Base-by-base conservation (phyloP, 192 early-diverging fungal species). In the Gamsiella multidivaricata region DNA sequence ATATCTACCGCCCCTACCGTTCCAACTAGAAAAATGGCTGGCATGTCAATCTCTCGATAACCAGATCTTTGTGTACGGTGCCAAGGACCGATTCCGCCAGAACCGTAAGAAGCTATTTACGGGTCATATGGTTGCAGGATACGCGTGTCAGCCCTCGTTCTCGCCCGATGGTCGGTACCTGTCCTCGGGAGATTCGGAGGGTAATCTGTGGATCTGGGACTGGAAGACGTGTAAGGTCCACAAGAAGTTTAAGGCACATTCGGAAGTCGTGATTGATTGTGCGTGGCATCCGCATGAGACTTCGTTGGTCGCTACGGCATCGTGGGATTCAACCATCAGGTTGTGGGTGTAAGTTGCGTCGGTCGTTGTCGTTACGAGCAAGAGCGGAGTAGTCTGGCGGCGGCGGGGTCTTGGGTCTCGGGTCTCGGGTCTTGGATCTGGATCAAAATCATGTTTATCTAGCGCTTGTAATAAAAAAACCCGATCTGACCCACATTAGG, bases 231-330 rank as follows among this genome's bases (percentile, higher is more conserved):
- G 90, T 65, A 91, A 92, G 54, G 85, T 97, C 0, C 78, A 93
- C 60, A 92, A 90, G 18, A 95, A 94, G 78, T 93, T 94, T 79
- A 94, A 96, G 71, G 95, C 94, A 1, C 98, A 99, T 76, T 90
- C 94, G 61, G 87, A 90, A 61, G 97, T 98, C 6, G 88, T 97
- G 18, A 97, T 96, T 60, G 88, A 89, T 45, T 90, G 88, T 23
- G 93, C 91, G n/a, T 99, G 98, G 98, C 93, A 98, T 80, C 98
- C 98, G 31, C 93, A 95, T 69, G 97, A 98, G 67, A 87, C 92
- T 0, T 93, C 91, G 0, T 91, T 95, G 49, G 90, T 99, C 4
- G 95, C 92, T 2, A 98, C 98, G 12, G 95, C 95, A 72, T 90
- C 89, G 22, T 98, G 96, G 96, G 98, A 99, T 70, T 95, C 94